phyloP scores from a whole-genome alignment of 106 monocot genomes.

The Phalaenopsis aphrodite region DNA sequence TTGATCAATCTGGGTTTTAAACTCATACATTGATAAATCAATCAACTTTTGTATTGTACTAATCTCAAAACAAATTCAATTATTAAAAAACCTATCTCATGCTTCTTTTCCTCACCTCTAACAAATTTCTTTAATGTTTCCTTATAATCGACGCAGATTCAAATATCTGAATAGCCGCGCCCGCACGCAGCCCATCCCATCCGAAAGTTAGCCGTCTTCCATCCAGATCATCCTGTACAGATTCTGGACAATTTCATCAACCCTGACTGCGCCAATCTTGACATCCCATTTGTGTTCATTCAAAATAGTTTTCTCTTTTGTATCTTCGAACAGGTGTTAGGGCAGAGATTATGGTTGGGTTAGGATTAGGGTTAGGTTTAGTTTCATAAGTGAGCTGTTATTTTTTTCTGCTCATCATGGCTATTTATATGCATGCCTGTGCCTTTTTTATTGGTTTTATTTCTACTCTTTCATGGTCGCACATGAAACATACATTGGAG shows the following conservation, averaged over 20 bases:
- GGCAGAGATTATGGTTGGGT: neutral
- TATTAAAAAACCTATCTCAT: no score
- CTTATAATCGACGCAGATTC: constrained; percentile 23
- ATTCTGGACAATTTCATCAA: constrained; percentile 5
- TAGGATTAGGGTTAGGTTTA: neutral
- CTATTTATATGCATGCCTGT: neutral
- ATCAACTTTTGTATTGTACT: no score
- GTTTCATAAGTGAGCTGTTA: neutral
- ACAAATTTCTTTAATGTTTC: no score
- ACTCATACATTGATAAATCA: no score
- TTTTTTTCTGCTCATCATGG: neutral
- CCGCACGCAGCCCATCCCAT: constrained; percentile 12
- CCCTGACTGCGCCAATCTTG: neutral
- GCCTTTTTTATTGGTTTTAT: neutral
- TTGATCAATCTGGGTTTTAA: no score
- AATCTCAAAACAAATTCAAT: no score
- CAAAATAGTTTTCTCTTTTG: neutral
- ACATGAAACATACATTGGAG: no score
- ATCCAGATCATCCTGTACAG: constrained; percentile 25
- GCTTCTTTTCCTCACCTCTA: no score
- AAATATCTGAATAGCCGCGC: constrained; percentile 31
- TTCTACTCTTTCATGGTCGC: neutral
- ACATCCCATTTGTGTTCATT: neutral
- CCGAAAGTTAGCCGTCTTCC: constrained; percentile 24
- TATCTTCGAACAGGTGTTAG: neutral